phyloP scores from a whole-genome alignment of 768 basidiomycete species.

The Amanita pallidorosea region DNA sequence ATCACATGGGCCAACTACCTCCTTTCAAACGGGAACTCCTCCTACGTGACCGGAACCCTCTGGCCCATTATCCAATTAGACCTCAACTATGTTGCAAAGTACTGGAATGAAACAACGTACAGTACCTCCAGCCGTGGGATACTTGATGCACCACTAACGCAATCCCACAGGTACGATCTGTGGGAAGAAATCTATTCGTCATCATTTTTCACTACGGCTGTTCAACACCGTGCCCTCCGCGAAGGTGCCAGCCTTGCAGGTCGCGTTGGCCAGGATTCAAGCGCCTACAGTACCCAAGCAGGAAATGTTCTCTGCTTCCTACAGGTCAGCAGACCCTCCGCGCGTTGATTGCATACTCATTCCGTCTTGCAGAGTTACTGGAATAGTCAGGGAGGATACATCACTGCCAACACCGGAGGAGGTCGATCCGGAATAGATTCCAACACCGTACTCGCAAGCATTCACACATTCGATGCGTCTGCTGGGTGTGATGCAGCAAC shows the following conservation, averaged over 20 bases:
- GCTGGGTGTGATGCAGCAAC: conserved; percentile 66
- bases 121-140: no score
- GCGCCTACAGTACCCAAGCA: conserved; percentile 48
- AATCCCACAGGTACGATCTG: conserved; percentile 44
- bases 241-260: conserved; percentile 59
- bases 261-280: conserved; percentile 36
- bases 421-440: conserved; percentile 69
- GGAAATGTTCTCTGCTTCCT: conserved; percentile 63
- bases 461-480: conserved; percentile 61
- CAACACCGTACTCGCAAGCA: conserved; percentile 64
- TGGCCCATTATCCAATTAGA: conserved; percentile 71
- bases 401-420: conserved; percentile 70
- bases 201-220: conserved; percentile 75
- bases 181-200: conserved; percentile 67
- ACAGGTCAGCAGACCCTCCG: conserved; percentile 30
- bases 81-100: conserved; percentile 56
- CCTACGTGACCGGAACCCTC: conserved; percentile 36
- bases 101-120: conserved; percentile 61
- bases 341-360: not conserved
- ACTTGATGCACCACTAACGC: conserved; percentile 7
- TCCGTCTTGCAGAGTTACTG: conserved; percentile 50
- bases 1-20: conserved; percentile 61
- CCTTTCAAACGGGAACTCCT: conserved; percentile 30
- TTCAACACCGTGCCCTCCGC: conserved; percentile 65
- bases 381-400: conserved; percentile 43